These are phyloP conservation scores for Oemleria cerasiformis DNA, from an alignment of 306 rosid genomes.

Conservation along the genomic window DNA sequence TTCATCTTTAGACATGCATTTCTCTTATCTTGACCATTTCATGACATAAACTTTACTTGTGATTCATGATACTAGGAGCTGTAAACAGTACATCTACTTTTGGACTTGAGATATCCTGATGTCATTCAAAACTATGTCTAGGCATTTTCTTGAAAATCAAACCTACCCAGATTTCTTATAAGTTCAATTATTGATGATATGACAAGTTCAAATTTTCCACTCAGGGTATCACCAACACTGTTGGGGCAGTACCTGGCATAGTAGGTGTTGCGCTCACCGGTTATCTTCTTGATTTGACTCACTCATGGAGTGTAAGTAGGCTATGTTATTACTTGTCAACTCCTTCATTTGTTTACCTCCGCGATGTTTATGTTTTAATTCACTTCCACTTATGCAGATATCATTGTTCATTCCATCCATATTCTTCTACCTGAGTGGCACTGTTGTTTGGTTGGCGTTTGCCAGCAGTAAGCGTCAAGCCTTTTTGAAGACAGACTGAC, in stretches of 20 bases:
- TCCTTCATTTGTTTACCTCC: neutral
- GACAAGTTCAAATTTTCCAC: slow-evolving; percentile 17
- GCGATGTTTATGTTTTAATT: slow-evolving; percentile 9
- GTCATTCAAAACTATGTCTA: neutral
- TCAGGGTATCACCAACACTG: slow-evolving; percentile 93
- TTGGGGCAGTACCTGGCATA: slow-evolving; percentile 91
- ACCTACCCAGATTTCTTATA: neutral
- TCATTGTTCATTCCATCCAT: slow-evolving; percentile 88
- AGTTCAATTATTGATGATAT: slow-evolving; percentile 10
- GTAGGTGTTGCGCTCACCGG: slow-evolving; percentile 95
- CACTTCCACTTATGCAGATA: slow-evolving; percentile 44
- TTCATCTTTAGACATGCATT: neutral
- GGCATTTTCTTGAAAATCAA: neutral
- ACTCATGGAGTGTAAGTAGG: slow-evolving; percentile 96
- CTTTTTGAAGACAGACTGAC: slow-evolving; percentile 57
- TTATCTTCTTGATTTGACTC: slow-evolving; percentile 86
- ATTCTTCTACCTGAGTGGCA: slow-evolving; percentile 94
- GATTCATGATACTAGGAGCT: neutral
- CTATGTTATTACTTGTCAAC: slow-evolving; percentile 4
- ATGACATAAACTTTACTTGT: neutral
- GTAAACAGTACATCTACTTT: neutral
- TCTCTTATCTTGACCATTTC: neutral
- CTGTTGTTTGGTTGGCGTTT: slow-evolving; percentile 70
- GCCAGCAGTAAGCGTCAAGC: slow-evolving; percentile 95
- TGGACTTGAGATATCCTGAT: neutral